These are phyloP conservation scores for Acanthamoeba lenticulata DNA, from an alignment of 208 protist genomes.

Conservation along the genomic window DNA sequence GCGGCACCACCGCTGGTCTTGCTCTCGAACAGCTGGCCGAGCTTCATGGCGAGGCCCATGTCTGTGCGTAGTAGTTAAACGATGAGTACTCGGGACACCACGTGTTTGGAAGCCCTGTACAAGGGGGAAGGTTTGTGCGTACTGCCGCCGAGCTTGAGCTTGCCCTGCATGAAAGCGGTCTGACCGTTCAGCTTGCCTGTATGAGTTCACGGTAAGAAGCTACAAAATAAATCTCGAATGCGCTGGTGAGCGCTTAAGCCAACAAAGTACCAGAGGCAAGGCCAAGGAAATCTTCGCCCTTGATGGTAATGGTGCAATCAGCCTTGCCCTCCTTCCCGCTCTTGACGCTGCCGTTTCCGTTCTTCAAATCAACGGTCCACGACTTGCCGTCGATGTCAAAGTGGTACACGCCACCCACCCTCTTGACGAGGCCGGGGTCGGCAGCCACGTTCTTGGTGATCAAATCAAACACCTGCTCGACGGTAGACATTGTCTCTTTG, in stretches of 20 bases:
- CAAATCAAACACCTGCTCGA: neutral
- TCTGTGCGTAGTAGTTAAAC: conserved; percentile 13
- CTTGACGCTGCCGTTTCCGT: conserved; percentile 70
- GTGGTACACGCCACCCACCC: conserved; percentile 75
- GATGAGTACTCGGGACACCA: neutral
- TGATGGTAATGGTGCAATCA: conserved; percentile 77
- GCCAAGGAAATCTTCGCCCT: neutral
- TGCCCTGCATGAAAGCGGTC: conserved; percentile 70
- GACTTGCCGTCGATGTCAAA: conserved; percentile 65
- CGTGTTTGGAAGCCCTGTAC: neutral
- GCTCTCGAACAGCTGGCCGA: conserved; percentile 62
- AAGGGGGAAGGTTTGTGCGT: neutral
- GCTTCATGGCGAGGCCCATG: conserved; percentile 79
- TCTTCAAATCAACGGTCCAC: conserved; percentile 80
- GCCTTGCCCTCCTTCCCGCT: conserved; percentile 60
- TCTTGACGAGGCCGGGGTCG: conserved; percentile 70
- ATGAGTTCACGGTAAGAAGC: neutral
- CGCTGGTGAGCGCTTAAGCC: neutral
- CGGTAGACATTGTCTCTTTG: too few species aligned
- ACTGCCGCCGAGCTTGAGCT: conserved; percentile 69
- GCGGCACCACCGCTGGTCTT: neutral
- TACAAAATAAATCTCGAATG: neutral
- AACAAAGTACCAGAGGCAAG: neutral
- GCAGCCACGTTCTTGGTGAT: neutral
- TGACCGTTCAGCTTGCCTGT: conserved; percentile 75